phyloP scores from a whole-genome alignment of 2,329 filamentous ascomycete species.

The Monosporascus sp. region DNA sequence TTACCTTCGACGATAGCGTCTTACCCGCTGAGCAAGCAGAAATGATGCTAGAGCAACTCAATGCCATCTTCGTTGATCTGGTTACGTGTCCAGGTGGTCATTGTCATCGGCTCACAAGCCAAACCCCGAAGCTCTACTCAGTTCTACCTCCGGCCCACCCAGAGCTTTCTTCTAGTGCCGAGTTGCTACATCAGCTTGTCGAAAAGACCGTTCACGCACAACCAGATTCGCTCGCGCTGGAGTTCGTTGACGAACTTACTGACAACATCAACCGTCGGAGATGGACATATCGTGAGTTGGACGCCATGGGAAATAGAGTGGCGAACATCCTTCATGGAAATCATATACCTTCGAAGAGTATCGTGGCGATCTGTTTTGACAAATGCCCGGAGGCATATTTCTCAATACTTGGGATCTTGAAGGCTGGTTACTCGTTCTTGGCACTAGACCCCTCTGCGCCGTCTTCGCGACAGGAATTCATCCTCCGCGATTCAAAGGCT shows the following conservation, averaged over 20 bases:
- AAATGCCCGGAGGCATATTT: conserved; percentile 84
- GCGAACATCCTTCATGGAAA: conserved; percentile 56
- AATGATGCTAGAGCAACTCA: conserved; percentile 66
- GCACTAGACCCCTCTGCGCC: conserved; percentile 75
- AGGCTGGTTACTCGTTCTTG: conserved; percentile 75
- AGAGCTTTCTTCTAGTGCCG: conserved; percentile 51
- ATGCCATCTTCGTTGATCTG: conserved; percentile 57
- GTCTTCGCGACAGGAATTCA: conserved; percentile 67
- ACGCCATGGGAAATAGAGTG: conserved; percentile 66
- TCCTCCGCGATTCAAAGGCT: conserved; percentile 67
- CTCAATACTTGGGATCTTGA: conserved; percentile 74
- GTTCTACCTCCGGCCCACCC: conserved; percentile 57
- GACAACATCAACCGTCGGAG: conserved; percentile 38
- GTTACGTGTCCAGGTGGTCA: conserved; percentile 41
- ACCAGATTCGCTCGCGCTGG: conserved; percentile 63
- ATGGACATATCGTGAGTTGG: conserved; percentile 73
- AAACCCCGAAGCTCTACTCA: conserved; percentile 48
- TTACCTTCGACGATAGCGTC: conserved; percentile 61
- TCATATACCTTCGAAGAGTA: conserved; percentile 48
- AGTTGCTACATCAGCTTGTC: conserved; percentile 72
- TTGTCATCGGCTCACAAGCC: conserved; percentile 33
- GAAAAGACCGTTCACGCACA: conserved; percentile 52
- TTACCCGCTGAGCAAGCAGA: conserved; percentile 64
- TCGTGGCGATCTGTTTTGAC: conserved; percentile 75
- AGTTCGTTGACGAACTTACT: conserved; percentile 62